These are phyloP conservation scores for Phoenix dactylifera DNA, from an alignment of 176 grass and related monocot genomes.

Conservation along the genomic window DNA sequence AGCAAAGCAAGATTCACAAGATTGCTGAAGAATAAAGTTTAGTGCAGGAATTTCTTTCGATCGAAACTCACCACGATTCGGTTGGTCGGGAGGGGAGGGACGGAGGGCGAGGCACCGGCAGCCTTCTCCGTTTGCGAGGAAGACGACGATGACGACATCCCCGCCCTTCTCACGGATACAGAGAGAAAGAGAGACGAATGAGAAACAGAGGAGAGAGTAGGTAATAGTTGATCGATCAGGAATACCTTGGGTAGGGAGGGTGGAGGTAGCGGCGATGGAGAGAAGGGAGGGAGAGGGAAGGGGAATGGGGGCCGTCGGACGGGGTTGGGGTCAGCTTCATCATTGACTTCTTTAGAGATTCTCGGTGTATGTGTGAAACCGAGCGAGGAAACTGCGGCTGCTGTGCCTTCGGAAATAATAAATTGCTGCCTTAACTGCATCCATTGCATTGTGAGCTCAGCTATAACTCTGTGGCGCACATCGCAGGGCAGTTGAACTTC, in stretches of 20 bases:
- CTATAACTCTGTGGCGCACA: too few relatives aligned
- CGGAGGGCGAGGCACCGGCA: neutral
- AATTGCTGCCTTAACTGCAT: too few relatives aligned
- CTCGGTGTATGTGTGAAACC: too few relatives aligned
- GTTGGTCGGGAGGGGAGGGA: constrained; percentile 26
- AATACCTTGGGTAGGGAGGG: too few relatives aligned
- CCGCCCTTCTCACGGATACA: constrained; percentile 12
- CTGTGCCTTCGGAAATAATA: too few relatives aligned
- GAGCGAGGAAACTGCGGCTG: too few relatives aligned
- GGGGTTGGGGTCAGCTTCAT: neutral
- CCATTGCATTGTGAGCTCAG: too few relatives aligned
- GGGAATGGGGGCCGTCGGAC: neutral
- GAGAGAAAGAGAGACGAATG: neutral
- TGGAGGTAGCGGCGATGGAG: neutral
- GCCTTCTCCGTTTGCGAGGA: neutral
- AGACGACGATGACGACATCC: constrained; percentile 23
- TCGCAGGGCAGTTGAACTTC: too few relatives aligned
- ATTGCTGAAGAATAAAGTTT: neutral
- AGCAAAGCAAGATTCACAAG: neutral
- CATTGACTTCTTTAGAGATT: too few relatives aligned
- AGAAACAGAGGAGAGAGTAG: too few relatives aligned
- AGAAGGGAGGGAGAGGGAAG: neutral
- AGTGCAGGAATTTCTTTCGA: neutral
- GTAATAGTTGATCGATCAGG: too few relatives aligned
- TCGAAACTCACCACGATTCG: constrained; percentile 21